A percentile compares a stretch with the other conserved stretches of the same genome.
Evolutionary conservation across 768 basidiomycete genomes (phyloP).

Genomic region (Podaxis pistillaris): DNA sequence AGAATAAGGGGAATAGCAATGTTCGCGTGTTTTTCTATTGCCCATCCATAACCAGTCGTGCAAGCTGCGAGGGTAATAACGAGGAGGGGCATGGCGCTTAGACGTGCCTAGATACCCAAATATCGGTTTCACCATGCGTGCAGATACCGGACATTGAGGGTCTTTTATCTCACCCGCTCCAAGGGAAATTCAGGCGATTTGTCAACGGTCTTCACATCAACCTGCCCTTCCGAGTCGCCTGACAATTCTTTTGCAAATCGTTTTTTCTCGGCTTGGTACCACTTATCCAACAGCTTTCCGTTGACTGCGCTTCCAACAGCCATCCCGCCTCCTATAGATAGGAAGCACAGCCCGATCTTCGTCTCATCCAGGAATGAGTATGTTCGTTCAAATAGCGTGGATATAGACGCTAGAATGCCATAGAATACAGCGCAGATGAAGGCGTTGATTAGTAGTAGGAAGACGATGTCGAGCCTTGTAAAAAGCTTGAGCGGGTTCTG

Average conservation of each 20-base stretch:
- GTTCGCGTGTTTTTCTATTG: constrained; percentile 43
- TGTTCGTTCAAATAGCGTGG: constrained; percentile 53
- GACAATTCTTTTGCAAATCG: constrained; percentile 22
- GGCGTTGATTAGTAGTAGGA: constrained; percentile 51
- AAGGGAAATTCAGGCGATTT: constrained; percentile 46
- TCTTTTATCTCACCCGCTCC: constrained; percentile 39
- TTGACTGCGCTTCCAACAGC: constrained; percentile 53
- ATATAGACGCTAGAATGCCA: constrained; percentile 56
- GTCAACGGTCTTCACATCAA: constrained; percentile 22
- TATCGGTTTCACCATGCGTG: not conserved
- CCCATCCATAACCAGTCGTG: constrained; percentile 64
- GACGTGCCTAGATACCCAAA: constrained; percentile 19
- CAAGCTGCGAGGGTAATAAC: constrained; percentile 33
- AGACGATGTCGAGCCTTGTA: constrained; percentile 51
- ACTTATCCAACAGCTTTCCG: constrained; percentile 64
- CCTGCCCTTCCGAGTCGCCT: constrained; percentile 1
- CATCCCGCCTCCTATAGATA: constrained; percentile 74
- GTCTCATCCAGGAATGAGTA: constrained; percentile 65
- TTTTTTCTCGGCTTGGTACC: constrained; percentile 48
- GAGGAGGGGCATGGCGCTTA: constrained; percentile 19
- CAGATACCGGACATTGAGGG: not conserved
- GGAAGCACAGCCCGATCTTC: constrained; percentile 73
- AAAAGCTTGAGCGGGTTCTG: constrained; percentile 58
- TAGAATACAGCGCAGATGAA: constrained; percentile 57
- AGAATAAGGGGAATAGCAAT: constrained; percentile 57